Conservation (phyloP, 345 rosid species). For the Citrus australasica region DNA sequence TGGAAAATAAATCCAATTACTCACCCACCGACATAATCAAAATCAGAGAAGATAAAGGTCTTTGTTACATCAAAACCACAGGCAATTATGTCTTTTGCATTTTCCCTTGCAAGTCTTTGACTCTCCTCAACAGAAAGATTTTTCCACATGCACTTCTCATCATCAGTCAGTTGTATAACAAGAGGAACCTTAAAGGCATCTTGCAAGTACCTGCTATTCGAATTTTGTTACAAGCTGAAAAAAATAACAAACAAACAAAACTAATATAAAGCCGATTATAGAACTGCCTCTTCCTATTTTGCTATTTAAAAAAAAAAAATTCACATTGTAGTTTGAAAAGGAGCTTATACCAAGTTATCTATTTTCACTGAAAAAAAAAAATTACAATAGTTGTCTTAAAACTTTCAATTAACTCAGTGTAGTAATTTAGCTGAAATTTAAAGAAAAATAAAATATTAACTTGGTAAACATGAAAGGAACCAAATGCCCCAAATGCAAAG, state of each 20-base stretch:
- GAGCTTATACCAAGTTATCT: background rate
- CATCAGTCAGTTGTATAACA: slow-evolving; percentile 90
- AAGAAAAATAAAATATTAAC: slow-evolving; percentile 30
- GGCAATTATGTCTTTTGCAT: slow-evolving; percentile 94
- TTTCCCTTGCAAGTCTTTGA: slow-evolving; percentile 85
- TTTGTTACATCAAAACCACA: slow-evolving; percentile 83
- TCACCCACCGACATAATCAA: slow-evolving; percentile 90
- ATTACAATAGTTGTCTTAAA: background rate
- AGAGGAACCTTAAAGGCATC: slow-evolving; percentile 93
- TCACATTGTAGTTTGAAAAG: background rate
- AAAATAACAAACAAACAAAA: too few relatives aligned
- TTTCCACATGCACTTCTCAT: slow-evolving; percentile 95
- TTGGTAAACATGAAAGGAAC: slow-evolving; percentile 96
- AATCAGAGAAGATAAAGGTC: slow-evolving; percentile 90
- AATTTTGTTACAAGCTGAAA: too few relatives aligned
- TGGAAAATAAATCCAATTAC: slow-evolving; percentile 14
- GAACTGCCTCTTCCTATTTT: background rate
- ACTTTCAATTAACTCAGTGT: background rate
- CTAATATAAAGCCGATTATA: background rate
- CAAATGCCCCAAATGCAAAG: slow-evolving; percentile 89
- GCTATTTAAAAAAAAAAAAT: background rate
- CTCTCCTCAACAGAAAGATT: slow-evolving; percentile 78
- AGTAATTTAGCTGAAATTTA: background rate
- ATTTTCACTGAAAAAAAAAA: background rate
- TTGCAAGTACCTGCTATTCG: slow-evolving; percentile 54